Evolutionary conservation across 805 yeast species (phyloP).

Genomic region (Candida boleticola): DNA sequence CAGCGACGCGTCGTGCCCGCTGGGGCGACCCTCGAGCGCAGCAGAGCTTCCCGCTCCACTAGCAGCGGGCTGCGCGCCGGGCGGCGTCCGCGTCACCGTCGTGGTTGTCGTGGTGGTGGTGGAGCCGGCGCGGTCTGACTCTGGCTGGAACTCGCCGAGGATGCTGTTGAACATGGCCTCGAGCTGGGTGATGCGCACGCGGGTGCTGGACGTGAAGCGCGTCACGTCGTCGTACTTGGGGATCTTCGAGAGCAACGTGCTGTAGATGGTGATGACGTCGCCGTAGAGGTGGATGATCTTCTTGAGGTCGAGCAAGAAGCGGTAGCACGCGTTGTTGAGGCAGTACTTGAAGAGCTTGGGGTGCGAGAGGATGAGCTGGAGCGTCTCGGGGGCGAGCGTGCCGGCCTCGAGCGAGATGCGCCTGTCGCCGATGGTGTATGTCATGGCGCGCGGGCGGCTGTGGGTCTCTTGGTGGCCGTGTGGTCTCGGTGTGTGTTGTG

Average conservation of each 20-base stretch:
- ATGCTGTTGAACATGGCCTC: constrained; percentile 32
- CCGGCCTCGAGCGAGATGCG: constrained; percentile 21
- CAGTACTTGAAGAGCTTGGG: constrained; percentile 31
- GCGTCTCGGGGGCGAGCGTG: constrained; percentile 13
- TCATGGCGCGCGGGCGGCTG: constrained; percentile 19
- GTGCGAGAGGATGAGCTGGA: constrained; percentile 24
- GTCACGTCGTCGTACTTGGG: constrained; percentile 43
- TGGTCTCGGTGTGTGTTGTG: not conserved
- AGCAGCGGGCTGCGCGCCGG: too few relatives aligned
- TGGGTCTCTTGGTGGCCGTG: constrained; percentile 1
- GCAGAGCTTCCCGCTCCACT: too few relatives aligned
- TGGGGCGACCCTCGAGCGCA: too few relatives aligned
- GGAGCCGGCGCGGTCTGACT: not conserved
- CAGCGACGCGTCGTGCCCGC: not conserved
- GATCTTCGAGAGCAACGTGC: constrained; percentile 36
- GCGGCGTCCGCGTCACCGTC: constrained; percentile 8
- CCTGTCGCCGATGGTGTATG: constrained; percentile 39
- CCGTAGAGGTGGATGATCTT: constrained; percentile 33
- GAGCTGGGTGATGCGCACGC: constrained; percentile 17
- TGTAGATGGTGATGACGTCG: constrained; percentile 39
- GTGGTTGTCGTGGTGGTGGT: not conserved
- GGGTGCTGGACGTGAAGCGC: constrained; percentile 23
- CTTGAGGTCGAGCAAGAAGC: constrained; percentile 26
- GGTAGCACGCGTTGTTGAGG: constrained; percentile 27
- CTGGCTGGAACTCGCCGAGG: constrained; percentile 17